Base-by-base conservation (phyloP, 1,139 yeast species). In the Debaryomyces singareniensis region DNA sequence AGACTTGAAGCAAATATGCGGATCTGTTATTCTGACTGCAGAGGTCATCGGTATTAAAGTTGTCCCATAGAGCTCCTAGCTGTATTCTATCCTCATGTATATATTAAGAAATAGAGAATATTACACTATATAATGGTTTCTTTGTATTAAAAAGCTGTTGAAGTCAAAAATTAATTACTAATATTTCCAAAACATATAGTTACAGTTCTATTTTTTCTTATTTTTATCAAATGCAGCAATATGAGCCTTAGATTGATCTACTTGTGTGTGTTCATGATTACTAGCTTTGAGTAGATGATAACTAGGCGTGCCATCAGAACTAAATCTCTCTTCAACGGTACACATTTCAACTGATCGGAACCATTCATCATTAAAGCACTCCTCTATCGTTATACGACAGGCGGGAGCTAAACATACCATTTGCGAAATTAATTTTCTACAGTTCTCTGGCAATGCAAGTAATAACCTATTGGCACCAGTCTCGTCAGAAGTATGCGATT, bases 171-270 rank as follows among this genome's bases (percentile, higher is more conserved):
- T n/a, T n/a, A n/a, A n/a, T n/a, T n/a, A n/a, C n/a, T n/a, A n/a
- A n/a, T n/a, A n/a, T n/a, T n/a, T n/a, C n/a, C n/a, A n/a, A n/a
- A n/a, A n/a, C n/a, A n/a, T 18, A 18, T 18, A 7, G n/a, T 11
- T 24, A 18, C 37, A 38, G 24, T 36, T 33, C 36, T 51, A 61
- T 43, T 71, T 68, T 50, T 70, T 75, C 54, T 80, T 82, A 44
- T 71, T 77, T 64, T 79, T 83, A 50, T 89, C 96, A 43, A 86
- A 71, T 31, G 93, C 83, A 11, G 96, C 96, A 58, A 89, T 89
- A 54, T 89, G 97, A 0, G 96, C 97, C 45, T 85, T 94, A 35
- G 86, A 79, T 53, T 85, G 95, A 45, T 86, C 95, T 30, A 89
- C 96, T 44, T 76, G 77, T 1, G 96, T 84, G 51, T 89, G 97